Base-by-base conservation (phyloP, 805 yeast genomes). In the Candida jianshihensis region DNA sequence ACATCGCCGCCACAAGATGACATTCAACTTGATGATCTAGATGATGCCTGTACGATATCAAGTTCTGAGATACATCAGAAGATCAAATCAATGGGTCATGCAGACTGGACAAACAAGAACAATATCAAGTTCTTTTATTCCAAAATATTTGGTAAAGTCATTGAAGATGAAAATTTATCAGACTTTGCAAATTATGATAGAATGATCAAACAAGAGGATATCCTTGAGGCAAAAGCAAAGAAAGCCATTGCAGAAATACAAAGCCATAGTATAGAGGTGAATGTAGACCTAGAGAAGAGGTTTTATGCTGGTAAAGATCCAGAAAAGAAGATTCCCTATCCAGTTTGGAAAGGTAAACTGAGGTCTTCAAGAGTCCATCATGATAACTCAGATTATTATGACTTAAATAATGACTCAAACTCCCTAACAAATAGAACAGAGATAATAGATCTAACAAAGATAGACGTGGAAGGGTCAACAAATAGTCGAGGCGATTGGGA, bases 111-210 rank as follows among this genome's bases (percentile, higher is more conserved):
- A 4, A 45, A 42, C n/a, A 39, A 46, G 33, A 36, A 37, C 0
- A 47, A 51, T 25, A 62, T 56, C 26, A 55, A 47, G 36, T 58
- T 58, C 41, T 59, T 50, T 41, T 47, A 50, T 34, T 45, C 58
- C 2, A 45, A 44, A 36, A 31, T 54, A 21, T 46, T 44, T 25
- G 50, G 39, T 2, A 30, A 36, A 7, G 30, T 28, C 3, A 33
- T 26, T 8, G 45, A 36, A 2, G 42, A 39, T 9, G 43, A 33
- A 8, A 46, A 34, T 4, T 28, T 36, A 2, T 39, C 47, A 19
- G 70, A 64, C 40, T 64, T 64, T 36, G 53, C 49, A 9, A 38
- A 39, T 5, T 64, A 63, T 40, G 61, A 64, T 33, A 31, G 41
- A n/a, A 54, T 54, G 45, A 56, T 63, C 1, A 52, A 53, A 27